These are phyloP conservation scores for Chalciporus chontae DNA, from an alignment of 768 basidiomycete genomes.

Conservation along the genomic window DNA sequence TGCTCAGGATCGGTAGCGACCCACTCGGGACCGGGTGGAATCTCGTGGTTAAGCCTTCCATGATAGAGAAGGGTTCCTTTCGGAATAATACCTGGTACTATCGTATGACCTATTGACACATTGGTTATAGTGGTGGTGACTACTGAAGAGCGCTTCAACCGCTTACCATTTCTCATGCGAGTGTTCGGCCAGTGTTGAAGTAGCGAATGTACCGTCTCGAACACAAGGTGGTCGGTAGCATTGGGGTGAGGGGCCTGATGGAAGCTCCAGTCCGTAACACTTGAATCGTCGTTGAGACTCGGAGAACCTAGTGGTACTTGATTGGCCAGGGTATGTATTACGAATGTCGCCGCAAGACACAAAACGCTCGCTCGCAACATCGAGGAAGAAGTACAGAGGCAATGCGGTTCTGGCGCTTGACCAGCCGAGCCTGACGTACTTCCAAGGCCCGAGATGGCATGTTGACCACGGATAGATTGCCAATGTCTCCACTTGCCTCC, in stretches of 20 bases:
- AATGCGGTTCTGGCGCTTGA: not conserved
- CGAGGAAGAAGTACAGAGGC: not conserved
- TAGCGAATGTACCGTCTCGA: slow-evolving; percentile 14
- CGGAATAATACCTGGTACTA: slow-evolving; percentile 5
- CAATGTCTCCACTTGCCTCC: too few relatives aligned
- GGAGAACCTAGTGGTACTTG: not conserved
- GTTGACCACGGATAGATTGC: too few relatives aligned
- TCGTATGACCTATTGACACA: not conserved
- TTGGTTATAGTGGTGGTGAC: not conserved
- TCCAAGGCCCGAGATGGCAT: not conserved
- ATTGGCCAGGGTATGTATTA: not conserved
- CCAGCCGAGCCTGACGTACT: too few relatives aligned
- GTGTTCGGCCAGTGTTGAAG: slow-evolving; percentile 41
- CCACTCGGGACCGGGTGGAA: slow-evolving; percentile 29
- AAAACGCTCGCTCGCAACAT: not conserved
- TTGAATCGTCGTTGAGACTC: not conserved
- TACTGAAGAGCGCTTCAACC: not conserved
- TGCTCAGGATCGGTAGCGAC: slow-evolving; percentile 29
- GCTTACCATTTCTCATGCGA: slow-evolving; percentile 32
- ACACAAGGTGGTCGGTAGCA: slow-evolving; percentile 33
- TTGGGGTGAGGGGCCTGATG: slow-evolving; percentile 23
- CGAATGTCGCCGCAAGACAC: not conserved
- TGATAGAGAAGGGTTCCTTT: slow-evolving; percentile 6
- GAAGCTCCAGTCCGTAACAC: slow-evolving; percentile 16
- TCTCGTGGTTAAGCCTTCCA: slow-evolving; percentile 2